Base-by-base conservation (phyloP, 139 green algal genomes). In the Chlamydomonas applanata region DNA sequence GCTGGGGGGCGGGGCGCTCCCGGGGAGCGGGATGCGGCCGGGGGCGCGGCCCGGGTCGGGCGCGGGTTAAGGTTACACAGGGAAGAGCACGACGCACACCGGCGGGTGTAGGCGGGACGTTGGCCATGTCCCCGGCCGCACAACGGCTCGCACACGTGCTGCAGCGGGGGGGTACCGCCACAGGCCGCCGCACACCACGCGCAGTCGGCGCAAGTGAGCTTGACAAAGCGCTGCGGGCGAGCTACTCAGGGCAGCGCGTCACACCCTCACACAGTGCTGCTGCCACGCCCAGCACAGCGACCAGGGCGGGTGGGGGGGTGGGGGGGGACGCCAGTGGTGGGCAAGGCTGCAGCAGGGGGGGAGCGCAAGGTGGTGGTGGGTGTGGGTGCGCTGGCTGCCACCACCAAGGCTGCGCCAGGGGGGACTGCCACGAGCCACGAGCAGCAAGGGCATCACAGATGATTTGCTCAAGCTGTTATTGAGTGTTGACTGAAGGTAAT, bases 401-500 rank as follows among this genome's bases (percentile, higher is more conserved):
- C 36, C 25, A 19, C 27, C 72, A 30, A 53, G 46, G 24, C 24
- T 46, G 34, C 54, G 24, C 20, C 20, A 5, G 4, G 16, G 35
- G 5, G 19, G 35, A 22, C 20, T 35, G 64, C 5, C 19, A 20
- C 20, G 2, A 24, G 22, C 35, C n/a, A n/a, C n/a, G n/a, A n/a
- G n/a, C n/a, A 27, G 14, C 16, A 49, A 25, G 9, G 34, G 61
- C n/a, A 65, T 78, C 1, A 78, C 72, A 56, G 72, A 78, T 32
- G 33, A 78, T 34, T 27, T 78, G 62, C 62, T 78, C 7, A 71
- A 72, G 7, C 60, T 78, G 30, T 78, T 40, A 61, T 22, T n/a
- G n/a, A n/a, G n/a, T n/a, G n/a, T n/a, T n/a, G n/a, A n/a, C n/a
- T n/a, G n/a, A n/a, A n/a, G n/a, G n/a, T n/a, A n/a, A n/a, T n/a